A percentile compares a stretch with the other conserved stretches of the same genome.
These are phyloP conservation scores for Jackrogersella minutella DNA, from an alignment of 495 filamentous ascomycete species.

Conservation along the genomic window DNA sequence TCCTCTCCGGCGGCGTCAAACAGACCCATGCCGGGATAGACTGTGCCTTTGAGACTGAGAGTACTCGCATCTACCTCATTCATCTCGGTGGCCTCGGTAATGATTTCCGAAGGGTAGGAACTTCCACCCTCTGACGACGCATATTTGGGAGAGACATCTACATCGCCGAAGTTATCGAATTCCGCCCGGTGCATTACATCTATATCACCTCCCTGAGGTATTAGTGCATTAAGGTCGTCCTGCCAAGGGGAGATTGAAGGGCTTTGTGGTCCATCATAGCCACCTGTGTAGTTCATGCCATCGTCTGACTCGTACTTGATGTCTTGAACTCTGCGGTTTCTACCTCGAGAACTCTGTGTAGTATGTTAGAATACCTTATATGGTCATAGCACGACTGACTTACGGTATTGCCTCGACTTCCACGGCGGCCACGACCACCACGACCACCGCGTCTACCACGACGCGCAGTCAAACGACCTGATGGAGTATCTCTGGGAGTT, in stretches of 20 bases:
- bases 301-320: conserved; percentile 50
- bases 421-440: conserved; percentile 13
- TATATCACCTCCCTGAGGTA: conserved; percentile 3
- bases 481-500: conserved; percentile 3
- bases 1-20: conserved; percentile 85
- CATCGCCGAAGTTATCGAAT: conserved; percentile 23
- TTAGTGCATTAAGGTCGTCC: conserved; percentile 21
- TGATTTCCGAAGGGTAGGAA: conserved; percentile 41
- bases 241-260: conserved; percentile 31
- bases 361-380: conserved; percentile 9
- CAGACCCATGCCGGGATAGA: conserved; percentile 85
- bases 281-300: conserved; percentile 19
- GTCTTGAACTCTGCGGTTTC: background rate
- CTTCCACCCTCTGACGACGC: conserved; percentile 48
- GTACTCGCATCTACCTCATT: conserved; percentile 47
- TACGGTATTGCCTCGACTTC: conserved; percentile 29
- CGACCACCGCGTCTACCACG: conserved; percentile 27
- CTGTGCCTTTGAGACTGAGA: conserved; percentile 73
- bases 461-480: background rate
- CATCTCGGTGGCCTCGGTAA: conserved; percentile 40
- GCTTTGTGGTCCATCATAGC: conserved; percentile 27
- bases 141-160: conserved; percentile 32
- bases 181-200: background rate
- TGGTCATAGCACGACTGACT: conserved; percentile 8
- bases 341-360: conserved; percentile 9